Conservation (phyloP, 2,329 filamentous ascomycete genomes). For the Cryphonectria nitschkei region DNA sequence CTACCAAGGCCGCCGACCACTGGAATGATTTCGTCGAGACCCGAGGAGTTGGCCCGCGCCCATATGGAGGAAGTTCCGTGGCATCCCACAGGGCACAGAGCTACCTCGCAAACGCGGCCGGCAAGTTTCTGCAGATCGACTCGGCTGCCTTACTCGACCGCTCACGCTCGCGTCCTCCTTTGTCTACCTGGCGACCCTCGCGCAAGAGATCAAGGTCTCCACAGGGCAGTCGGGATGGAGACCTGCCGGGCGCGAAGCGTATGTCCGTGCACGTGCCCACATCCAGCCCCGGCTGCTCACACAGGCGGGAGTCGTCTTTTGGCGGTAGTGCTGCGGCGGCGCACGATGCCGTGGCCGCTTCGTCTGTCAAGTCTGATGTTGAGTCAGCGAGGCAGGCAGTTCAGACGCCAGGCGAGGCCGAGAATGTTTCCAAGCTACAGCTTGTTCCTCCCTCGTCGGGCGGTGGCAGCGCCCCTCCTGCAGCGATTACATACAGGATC, state of each 20-base stretch:
- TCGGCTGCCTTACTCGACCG: background rate
- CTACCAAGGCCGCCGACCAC: constrained; percentile 13
- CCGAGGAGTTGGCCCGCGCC: too few relatives aligned
- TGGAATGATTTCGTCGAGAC: background rate
- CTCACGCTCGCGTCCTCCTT: background rate
- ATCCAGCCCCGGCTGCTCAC: background rate
- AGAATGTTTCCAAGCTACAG: background rate
- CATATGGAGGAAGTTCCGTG: too few relatives aligned
- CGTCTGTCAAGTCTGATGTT: background rate
- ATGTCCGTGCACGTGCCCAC: background rate
- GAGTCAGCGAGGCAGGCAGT: background rate
- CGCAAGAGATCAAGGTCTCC: constrained; percentile 23
- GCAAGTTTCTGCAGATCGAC: constrained; percentile 1
- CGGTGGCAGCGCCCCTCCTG: background rate
- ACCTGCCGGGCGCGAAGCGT: constrained; percentile 13
- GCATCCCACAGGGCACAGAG: background rate
- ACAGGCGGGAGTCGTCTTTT: background rate
- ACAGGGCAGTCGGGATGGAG: background rate
- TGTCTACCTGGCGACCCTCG: background rate
- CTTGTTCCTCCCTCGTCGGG: background rate
- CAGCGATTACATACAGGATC: background rate
- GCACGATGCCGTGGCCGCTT: background rate
- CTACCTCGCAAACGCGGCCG: background rate
- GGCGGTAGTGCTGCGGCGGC: background rate
- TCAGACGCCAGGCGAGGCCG: background rate